Evolutionary conservation across 805 yeast genomes (phyloP), one percentile per base, ranked within the genome.

Genomic region (Candida oleophila): DNA sequence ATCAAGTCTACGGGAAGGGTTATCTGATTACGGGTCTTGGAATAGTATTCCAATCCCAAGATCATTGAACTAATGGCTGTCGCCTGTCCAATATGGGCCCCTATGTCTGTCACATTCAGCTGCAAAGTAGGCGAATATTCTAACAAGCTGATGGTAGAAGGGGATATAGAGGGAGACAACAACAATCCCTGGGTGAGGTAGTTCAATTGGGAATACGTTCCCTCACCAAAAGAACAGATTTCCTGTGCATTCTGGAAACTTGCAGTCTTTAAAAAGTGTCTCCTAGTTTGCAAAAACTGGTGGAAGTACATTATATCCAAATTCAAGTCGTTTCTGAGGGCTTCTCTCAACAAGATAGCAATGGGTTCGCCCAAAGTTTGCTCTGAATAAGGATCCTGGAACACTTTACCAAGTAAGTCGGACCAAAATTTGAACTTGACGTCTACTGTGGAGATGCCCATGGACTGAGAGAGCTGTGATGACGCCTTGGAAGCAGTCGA

Each of bases 41-140:
- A 83, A 60, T 81, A 83, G 62, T 75, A 86, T 20, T 71, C 69
- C 41, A 83, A 59, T 0, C 86, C 87, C 43, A 85, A 66, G 12
- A 89, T 71, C 63, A 80, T 72, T 2, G 85, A 74, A 1, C 89
- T 82, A 11, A 89, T 72, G 0, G 90, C 83, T 0, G 85, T 78
- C 1, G 94, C 87, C 61, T 89, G 95, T 4, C 96, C 96, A 34
- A 89, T 65, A 64, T 88, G 96, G 0, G 95, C 94, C 9, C 82
- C 77, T 8, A 84, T 76, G 49, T 85, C 88, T 30, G 81, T 74
- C 7, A 81, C 65, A 3, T 61, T 53, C 15, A 63, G 62, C 48
- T 76, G 79, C n/a, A 81, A 57, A 4, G 50, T 51, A 0, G 74
- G 64, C 38, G 81, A 74, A 20, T 64, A 58, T 49, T 78, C 81